These are phyloP conservation scores for Dryas drummondii DNA, from an alignment of 306 rosid genomes.

Conservation along the genomic window DNA sequence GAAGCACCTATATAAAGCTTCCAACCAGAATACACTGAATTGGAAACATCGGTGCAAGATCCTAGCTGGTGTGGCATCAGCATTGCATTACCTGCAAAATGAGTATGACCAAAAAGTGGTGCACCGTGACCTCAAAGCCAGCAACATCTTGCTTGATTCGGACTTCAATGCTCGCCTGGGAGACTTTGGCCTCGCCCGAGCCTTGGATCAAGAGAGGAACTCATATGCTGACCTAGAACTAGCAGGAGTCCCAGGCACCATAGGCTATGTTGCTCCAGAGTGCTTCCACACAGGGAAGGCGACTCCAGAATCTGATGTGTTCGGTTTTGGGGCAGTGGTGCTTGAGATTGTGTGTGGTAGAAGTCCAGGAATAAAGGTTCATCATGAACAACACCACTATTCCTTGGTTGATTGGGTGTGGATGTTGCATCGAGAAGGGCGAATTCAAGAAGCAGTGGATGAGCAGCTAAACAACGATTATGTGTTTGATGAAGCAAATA, in stretches of 20 bases:
- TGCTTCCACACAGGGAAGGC: slow-evolving; percentile 58
- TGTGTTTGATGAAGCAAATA: slow-evolving; percentile 38
- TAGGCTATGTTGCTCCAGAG: slow-evolving; percentile 61
- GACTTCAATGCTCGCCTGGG: slow-evolving; percentile 51
- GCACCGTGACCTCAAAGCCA: slow-evolving; percentile 52
- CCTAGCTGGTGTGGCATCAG: slow-evolving; percentile 45
- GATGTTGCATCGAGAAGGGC: slow-evolving; percentile 43
- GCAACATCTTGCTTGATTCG: slow-evolving; percentile 42
- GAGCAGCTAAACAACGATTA: slow-evolving; percentile 20
- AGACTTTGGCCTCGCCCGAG: slow-evolving; percentile 58
- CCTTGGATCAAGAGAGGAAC: slow-evolving; percentile 48
- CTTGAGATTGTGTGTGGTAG: slow-evolving; percentile 47
- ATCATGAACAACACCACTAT: slow-evolving; percentile 13
- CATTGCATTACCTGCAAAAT: slow-evolving; percentile 50
- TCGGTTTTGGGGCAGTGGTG: slow-evolving; percentile 53
- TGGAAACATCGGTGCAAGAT: slow-evolving; percentile 41
- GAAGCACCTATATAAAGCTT: slow-evolving; percentile 34
- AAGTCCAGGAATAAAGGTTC: slow-evolving; percentile 31
- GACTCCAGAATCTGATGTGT: slow-evolving; percentile 52
- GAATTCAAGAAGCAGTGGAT: slow-evolving; percentile 41
- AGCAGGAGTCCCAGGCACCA: slow-evolving; percentile 46
- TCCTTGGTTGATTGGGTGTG: slow-evolving; percentile 56
- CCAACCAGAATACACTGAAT: slow-evolving; percentile 22
- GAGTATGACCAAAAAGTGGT: slow-evolving; percentile 45
- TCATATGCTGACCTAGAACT: slow-evolving; percentile 45